Conservation (phyloP, 2,329 filamentous ascomycete genomes). For the Verticillium zaregamsianum region DNA sequence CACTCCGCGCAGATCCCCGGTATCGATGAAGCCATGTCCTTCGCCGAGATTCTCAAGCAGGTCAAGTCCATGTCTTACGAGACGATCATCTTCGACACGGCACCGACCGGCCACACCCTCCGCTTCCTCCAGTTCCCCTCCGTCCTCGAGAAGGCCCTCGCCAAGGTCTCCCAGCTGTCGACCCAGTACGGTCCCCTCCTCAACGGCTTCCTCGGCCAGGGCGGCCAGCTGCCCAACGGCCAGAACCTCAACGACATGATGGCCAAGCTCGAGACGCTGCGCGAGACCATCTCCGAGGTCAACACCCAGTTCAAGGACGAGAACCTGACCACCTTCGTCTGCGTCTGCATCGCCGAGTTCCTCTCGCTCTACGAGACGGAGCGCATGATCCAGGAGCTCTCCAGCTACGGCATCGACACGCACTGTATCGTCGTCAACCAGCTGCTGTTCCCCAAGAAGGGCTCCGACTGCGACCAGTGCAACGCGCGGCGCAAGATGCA, state of each 20-base stretch:
- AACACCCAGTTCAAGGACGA: constrained; percentile 98
- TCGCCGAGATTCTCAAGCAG: constrained; percentile 97
- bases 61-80: constrained; percentile 99
- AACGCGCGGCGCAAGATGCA: constrained; percentile 96
- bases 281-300: constrained; percentile 90
- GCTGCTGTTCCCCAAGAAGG: constrained; percentile 83
- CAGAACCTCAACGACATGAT: constrained; percentile 89
- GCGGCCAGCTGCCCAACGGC: constrained; percentile 76
- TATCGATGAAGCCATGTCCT: constrained; percentile 99
- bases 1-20: constrained; percentile 70
- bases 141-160: constrained; percentile 96
- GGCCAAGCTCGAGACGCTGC: constrained; percentile 88
- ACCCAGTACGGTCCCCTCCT: constrained; percentile 94
- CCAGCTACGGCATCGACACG: constrained; percentile 90
- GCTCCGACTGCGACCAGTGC: constrained; percentile 89
- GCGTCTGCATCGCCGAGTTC: constrained; percentile 98
- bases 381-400: constrained; percentile 98
- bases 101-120: constrained; percentile 94
- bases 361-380: constrained; percentile 96
- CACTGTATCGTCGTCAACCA: constrained; percentile 98
- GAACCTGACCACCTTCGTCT: constrained; percentile 93
- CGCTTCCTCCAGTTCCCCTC: constrained; percentile 98
- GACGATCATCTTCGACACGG: constrained; percentile 98
- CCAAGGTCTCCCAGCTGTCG: constrained; percentile 91
- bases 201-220: constrained; percentile 83